Evolutionary conservation across 1,284 basidiomycete genomes (phyloP).

Genomic region (Leccinum pachyderme): DNA sequence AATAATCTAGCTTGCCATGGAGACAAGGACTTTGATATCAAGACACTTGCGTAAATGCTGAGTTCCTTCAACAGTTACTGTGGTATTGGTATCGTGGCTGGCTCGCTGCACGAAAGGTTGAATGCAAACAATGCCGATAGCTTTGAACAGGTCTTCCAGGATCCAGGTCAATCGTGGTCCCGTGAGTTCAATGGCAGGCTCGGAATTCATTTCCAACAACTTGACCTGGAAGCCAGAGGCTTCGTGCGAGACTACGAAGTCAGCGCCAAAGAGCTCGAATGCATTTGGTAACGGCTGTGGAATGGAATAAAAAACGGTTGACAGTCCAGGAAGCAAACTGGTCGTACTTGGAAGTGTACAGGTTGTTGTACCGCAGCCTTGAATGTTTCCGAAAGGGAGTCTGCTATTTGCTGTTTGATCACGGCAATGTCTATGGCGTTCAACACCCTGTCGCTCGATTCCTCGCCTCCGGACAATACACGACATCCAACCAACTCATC

Average conservation of each 20-base stretch:
- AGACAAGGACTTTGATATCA: conserved; percentile 40
- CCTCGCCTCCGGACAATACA: conserved; percentile 42
- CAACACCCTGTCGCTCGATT: conserved; percentile 24
- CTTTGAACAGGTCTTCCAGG: conserved; percentile 76
- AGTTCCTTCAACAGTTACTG: conserved; percentile 41
- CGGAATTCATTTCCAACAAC: conserved; percentile 90
- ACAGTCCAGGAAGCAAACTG: not conserved
- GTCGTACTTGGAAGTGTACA: conserved; percentile 80
- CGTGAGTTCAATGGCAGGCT: conserved; percentile 94
- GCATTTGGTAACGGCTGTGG: conserved; percentile 82
- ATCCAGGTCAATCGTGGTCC: conserved; percentile 82
- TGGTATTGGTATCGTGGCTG: not conserved
- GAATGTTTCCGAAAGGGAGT: conserved; percentile 78
- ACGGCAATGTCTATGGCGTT: conserved; percentile 46
- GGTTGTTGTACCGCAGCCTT: conserved; percentile 82
- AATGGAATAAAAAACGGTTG: conserved; percentile 2
- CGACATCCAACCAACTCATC: conserved; percentile 72
- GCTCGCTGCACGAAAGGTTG: conserved; percentile 47
- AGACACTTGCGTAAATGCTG: conserved; percentile 53
- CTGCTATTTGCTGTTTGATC: conserved; percentile 64
- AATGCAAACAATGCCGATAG: conserved; percentile 69
- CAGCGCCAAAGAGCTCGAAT: conserved; percentile 93
- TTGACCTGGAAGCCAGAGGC: conserved; percentile 56
- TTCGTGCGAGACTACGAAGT: conserved; percentile 77
- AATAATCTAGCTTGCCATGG: conserved; percentile 6